Conservation (phyloP, 2,329 filamentous ascomycete species). For the Calonectria crousiana region DNA sequence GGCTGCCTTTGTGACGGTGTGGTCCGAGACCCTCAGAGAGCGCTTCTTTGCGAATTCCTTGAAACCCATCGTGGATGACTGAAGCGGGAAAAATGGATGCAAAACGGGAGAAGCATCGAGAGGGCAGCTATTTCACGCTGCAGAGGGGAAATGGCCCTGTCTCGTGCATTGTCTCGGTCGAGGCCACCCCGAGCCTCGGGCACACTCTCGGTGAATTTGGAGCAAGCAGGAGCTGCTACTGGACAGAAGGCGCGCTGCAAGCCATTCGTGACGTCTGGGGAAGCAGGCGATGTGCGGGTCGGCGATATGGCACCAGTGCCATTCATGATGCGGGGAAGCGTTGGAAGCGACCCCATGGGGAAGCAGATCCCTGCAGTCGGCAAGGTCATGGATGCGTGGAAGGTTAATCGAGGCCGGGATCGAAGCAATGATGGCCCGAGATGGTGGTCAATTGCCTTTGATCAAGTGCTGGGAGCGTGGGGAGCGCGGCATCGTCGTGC, state of each 20-base stretch:
- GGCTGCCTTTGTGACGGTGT: constrained; percentile 56
- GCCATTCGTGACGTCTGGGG: not conserved
- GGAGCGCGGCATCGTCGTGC: constrained; percentile 8
- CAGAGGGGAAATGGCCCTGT: not conserved
- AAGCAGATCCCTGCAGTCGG: constrained; percentile 22
- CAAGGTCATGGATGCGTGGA: constrained; percentile 14
- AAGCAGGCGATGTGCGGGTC: constrained; percentile 13
- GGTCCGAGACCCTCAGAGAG: constrained; percentile 58
- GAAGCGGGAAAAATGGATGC: not conserved
- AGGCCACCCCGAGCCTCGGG: constrained; percentile 32
- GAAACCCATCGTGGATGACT: constrained; percentile 53
- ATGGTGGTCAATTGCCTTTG: constrained; percentile 12
- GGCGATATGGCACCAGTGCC: constrained; percentile 21
- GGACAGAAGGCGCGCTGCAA: not conserved
- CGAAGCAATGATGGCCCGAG: constrained; percentile 38
- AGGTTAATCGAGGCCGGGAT: constrained; percentile 19
- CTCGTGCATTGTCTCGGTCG: constrained; percentile 23
- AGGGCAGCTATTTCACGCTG: constrained; percentile 15
- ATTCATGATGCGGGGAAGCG: constrained; percentile 6
- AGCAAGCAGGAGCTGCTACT: not conserved
- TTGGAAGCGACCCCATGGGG: constrained; percentile 32
- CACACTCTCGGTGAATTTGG: constrained; percentile 31
- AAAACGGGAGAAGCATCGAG: not conserved
- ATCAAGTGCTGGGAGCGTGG: not conserved
- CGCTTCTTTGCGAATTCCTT: constrained; percentile 59